Conservation (phyloP, 495 filamentous ascomycete genomes). For the Hypoxylon fuscum region DNA sequence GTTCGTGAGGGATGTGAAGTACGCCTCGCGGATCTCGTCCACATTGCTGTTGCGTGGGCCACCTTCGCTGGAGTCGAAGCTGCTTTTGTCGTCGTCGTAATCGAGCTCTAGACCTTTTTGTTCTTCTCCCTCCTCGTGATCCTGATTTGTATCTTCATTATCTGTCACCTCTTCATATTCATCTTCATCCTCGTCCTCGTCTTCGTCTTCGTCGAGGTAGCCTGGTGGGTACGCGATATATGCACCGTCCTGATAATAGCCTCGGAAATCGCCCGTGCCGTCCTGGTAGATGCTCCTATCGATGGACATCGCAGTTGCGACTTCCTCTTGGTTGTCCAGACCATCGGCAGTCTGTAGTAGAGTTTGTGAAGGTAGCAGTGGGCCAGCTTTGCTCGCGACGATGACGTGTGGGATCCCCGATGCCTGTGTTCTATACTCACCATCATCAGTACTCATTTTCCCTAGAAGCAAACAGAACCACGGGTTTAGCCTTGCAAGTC, state of each 20-base stretch:
- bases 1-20: slow-evolving; percentile 68
- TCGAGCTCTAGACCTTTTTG: neutral
- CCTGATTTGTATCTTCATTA: slow-evolving; percentile 10
- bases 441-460: slow-evolving; percentile 48
- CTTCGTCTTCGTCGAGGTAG: slow-evolving; percentile 35
- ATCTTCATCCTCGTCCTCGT: slow-evolving; percentile 28
- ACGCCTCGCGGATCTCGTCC: slow-evolving; percentile 59
- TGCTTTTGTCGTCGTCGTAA: slow-evolving; percentile 33
- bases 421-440: slow-evolving; percentile 74
- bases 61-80: slow-evolving; percentile 36
- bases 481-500: slow-evolving; percentile 35
- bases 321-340: slow-evolving; percentile 33
- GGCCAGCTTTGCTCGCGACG: slow-evolving; percentile 61
- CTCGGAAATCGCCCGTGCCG: slow-evolving; percentile 60
- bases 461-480: slow-evolving; percentile 31
- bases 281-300: slow-evolving; percentile 55
- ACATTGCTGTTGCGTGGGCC: slow-evolving; percentile 51
- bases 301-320: slow-evolving; percentile 40
- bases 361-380: slow-evolving; percentile 52
- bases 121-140: slow-evolving; percentile 10
- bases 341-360: slow-evolving; percentile 23
- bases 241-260: slow-evolving; percentile 76
- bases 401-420: slow-evolving; percentile 73
- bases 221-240: slow-evolving; percentile 64
- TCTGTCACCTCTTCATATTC: slow-evolving; percentile 21